Evolutionary conservation across 2,329 filamentous ascomycete genomes (phyloP).

Genomic region (Penicillium hordei): DNA sequence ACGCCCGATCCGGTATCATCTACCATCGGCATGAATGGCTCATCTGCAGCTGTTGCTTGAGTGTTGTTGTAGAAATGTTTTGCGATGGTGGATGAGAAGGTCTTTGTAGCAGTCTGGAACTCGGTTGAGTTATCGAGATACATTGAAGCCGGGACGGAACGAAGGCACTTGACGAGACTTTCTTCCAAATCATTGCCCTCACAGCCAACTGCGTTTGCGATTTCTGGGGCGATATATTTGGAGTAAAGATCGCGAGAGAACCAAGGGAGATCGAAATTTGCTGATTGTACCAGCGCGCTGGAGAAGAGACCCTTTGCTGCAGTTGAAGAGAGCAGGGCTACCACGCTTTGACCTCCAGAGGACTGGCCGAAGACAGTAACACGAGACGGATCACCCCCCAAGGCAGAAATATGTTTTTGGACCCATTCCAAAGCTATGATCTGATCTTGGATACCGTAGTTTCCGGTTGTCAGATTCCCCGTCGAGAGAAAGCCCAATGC

Average conservation of each 20-base stretch:
- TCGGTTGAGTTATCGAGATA: conserved; percentile 26
- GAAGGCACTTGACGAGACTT: conserved; percentile 24
- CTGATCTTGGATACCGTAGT: conserved; percentile 36
- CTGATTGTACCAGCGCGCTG: conserved; percentile 29
- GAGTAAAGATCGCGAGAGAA: conserved; percentile 27
- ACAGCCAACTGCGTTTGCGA: conserved; percentile 27
- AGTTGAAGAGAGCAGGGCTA: conserved; percentile 28
- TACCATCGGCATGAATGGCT: conserved; percentile 31
- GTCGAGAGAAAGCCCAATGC: conserved; percentile 35
- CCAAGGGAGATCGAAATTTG: conserved; percentile 30
- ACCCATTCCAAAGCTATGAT: conserved; percentile 33
- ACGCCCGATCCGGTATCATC: conserved; percentile 26
- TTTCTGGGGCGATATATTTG: conserved; percentile 19
- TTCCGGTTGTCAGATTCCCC: conserved; percentile 36
- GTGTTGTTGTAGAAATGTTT: conserved; percentile 19
- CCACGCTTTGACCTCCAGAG: conserved; percentile 54
- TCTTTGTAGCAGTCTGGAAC: conserved; percentile 10
- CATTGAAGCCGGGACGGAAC: conserved; percentile 21
- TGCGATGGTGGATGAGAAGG: conserved; percentile 11
- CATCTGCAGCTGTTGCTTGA: conserved; percentile 19
- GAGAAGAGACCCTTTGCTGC: conserved; percentile 30
- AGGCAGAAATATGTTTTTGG: conserved; percentile 26
- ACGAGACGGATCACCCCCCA: conserved; percentile 32
- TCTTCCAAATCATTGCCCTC: conserved; percentile 13
- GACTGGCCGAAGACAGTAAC: conserved; percentile 40